Evolutionary conservation across 2,329 filamentous ascomycete genomes (phyloP), one percentile per base, ranked within the genome.

Genomic region (Aspergillus uvarum): DNA sequence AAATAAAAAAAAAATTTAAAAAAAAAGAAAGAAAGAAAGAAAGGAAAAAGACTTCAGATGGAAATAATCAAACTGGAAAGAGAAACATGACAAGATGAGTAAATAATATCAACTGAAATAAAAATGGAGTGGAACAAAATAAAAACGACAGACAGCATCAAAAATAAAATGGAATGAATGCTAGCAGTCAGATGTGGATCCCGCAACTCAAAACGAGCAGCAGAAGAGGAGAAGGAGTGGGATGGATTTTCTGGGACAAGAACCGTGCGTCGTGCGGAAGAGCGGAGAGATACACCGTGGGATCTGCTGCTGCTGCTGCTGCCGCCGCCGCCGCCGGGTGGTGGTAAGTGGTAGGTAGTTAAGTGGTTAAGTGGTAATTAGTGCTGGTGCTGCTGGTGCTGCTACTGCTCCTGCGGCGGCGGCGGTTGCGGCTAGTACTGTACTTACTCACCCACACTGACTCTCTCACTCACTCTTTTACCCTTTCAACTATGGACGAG

Each of bases 261-360:
- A 56, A 64, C 60, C 63, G 61, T 64, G 60, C 60, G 56, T 63
- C 44, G 51, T 51, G 63, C 57, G 56, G 58, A 63, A 65, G 56
- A 61, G 60, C 62, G 60, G 62, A 62, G 58, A 61, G 59, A 58
- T 63, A 60, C 48, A 58, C 57, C 59, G 54, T 59, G 55, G 51
- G 59, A 59, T 61, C 61, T 60, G 59, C 50, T 62, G 49, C 31
- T 51, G 29, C 49, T 51, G 44, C 52, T 53, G 44, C 21, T 22
- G 54, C 19, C 58, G 50, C 55, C 54, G 32, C 38, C n/a, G 38
- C 38, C 38, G 38, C 38, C 38, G 38, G 38, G 16, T 44, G 38
- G 16, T 44, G 38, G 16, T 19, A 16, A 35, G 11, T 35, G 11
- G 11, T 8, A 29, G 26, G 7, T 29, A 29, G 26, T 29, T 2